Conservation (phyloP, 2,329 filamentous ascomycete genomes). For the Diplodia mutila region DNA sequence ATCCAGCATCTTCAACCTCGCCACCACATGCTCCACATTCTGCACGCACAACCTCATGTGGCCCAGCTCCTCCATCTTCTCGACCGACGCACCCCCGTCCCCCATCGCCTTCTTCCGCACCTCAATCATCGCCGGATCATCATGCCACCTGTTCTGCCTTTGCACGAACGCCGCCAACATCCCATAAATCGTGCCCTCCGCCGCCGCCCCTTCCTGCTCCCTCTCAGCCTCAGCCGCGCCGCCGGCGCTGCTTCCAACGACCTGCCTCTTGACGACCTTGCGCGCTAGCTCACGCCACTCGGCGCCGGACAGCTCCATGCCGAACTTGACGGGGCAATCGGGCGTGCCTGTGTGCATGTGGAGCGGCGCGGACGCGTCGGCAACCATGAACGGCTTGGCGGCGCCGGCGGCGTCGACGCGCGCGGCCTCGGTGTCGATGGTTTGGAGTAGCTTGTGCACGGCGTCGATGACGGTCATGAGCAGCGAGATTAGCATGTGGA, state of each 20-base stretch:
- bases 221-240: constrained; percentile 22
- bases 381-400: constrained; percentile 49
- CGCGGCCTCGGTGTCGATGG: constrained; percentile 47
- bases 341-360: constrained; percentile 49
- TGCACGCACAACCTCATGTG: constrained; percentile 15
- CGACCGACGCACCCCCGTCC: background rate
- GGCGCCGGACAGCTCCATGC: constrained; percentile 46
- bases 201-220: constrained; percentile 27
- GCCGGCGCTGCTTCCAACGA: constrained; percentile 38
- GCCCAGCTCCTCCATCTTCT: background rate
- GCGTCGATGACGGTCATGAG: constrained; percentile 48
- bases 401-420: constrained; percentile 36
- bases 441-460: constrained; percentile 45
- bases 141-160: constrained; percentile 50
- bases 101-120: constrained; percentile 14
- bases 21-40: constrained; percentile 11
- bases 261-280: constrained; percentile 50
- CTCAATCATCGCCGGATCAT: constrained; percentile 7
- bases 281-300: constrained; percentile 52
- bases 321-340: constrained; percentile 51
- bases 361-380: constrained; percentile 44
- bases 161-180: constrained; percentile 46
- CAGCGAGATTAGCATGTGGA: constrained; percentile 47
- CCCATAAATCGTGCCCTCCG: constrained; percentile 38
- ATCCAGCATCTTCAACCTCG: constrained; percentile 3